Evolutionary conservation across 768 basidiomycete species (phyloP).

Genomic region (Pholiota molesta): DNA sequence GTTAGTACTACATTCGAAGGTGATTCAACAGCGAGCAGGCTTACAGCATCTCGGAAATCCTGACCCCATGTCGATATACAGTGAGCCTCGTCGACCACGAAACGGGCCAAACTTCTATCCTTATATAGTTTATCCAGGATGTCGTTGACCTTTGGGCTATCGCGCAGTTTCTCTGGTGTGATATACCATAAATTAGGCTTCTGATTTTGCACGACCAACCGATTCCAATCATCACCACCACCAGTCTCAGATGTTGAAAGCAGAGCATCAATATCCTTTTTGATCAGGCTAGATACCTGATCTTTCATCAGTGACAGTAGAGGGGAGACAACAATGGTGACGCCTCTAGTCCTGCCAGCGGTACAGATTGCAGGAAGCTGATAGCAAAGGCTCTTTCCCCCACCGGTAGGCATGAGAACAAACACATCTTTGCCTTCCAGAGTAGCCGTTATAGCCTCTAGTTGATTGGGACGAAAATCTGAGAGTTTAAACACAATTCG

Average conservation of each 20-base stretch:
- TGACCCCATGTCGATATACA: constrained; percentile 95
- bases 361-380: constrained; percentile 88
- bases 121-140: constrained; percentile 63
- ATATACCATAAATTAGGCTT: constrained; percentile 80
- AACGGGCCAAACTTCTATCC: constrained; percentile 69
- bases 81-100: constrained; percentile 97
- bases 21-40: constrained; percentile 23
- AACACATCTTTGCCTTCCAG: constrained; percentile 86
- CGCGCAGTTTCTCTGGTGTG: constrained; percentile 87
- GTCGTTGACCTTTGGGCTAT: constrained; percentile 55
- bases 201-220: constrained; percentile 43
- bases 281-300: constrained; percentile 72
- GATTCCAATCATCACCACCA: constrained; percentile 39
- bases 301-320: constrained; percentile 88
- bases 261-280: constrained; percentile 70
- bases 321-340: constrained; percentile 91
- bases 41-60: constrained; percentile 84
- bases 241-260: constrained; percentile 64
- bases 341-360: constrained; percentile 70
- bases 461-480: constrained; percentile 80
- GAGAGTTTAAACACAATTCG: constrained; percentile 63
- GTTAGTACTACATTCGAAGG: constrained; percentile 1
- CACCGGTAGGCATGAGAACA: constrained; percentile 95
- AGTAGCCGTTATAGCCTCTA: constrained; percentile 82
- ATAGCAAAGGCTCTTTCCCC: constrained; percentile 88